phyloP scores from a whole-genome alignment of 1,284 basidiomycete species.

The Crocinoboletus sp. region DNA sequence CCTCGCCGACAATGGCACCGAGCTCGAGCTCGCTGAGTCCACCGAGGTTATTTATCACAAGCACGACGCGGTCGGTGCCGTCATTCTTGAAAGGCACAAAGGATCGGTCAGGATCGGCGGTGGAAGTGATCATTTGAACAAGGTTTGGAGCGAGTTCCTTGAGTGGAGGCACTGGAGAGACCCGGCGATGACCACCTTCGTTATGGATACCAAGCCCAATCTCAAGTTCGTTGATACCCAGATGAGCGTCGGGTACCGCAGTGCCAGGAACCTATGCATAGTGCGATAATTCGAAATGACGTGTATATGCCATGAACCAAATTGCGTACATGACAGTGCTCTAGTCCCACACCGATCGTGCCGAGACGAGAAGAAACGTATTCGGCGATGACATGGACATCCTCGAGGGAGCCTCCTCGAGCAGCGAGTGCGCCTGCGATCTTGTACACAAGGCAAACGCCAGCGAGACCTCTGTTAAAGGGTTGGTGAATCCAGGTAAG shows the following conservation, averaged over 20 bases:
- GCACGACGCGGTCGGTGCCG: constrained; percentile 60
- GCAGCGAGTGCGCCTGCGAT: constrained; percentile 80
- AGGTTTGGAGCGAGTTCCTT: constrained; percentile 69
- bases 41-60: constrained; percentile 80
- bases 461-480: constrained; percentile 69
- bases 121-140: constrained; percentile 69
- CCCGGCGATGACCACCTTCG: constrained; percentile 73
- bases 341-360: constrained; percentile 88
- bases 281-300: not conserved
- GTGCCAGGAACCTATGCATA: constrained; percentile 73
- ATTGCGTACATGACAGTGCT: constrained; percentile 77
- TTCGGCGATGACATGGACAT: constrained; percentile 68
- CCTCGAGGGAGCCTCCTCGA: constrained; percentile 67
- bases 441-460: constrained; percentile 91
- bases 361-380: constrained; percentile 64
- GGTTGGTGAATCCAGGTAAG: not conserved
- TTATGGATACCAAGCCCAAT: constrained; percentile 94
- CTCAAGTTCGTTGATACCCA: constrained; percentile 69
- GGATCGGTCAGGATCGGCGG: constrained; percentile 75
- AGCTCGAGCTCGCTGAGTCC: constrained; percentile 87
- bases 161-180: constrained; percentile 69
- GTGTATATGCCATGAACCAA: not conserved
- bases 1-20: constrained; percentile 62
- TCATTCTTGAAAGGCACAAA: constrained; percentile 76
- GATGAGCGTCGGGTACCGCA: constrained; percentile 51